These are phyloP conservation scores for Lentinus brumalis DNA, from an alignment of 768 basidiomycete species.

Conservation along the genomic window DNA sequence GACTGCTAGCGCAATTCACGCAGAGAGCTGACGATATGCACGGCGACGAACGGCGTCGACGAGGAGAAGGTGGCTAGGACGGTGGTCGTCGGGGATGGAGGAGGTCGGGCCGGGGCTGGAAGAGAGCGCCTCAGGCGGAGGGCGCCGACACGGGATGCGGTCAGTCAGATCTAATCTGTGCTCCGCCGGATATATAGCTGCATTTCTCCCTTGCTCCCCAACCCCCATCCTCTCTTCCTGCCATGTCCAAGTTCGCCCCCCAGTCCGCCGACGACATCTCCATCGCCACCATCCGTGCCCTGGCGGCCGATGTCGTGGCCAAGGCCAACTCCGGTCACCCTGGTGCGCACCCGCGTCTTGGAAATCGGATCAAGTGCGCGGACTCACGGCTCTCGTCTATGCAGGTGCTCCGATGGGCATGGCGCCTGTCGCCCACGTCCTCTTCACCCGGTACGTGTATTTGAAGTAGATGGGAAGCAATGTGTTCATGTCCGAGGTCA, in stretches of 20 bases:
- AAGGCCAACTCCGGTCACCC: conserved; percentile 96
- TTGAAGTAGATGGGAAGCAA: not conserved
- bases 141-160: conserved; percentile 5
- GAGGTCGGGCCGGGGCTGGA: not conserved
- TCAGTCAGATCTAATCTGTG: conserved; percentile 23
- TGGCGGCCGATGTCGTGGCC: conserved; percentile 74
- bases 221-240: conserved; percentile 20
- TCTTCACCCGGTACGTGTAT: conserved; percentile 68
- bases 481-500: conserved; percentile 34
- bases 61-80: not conserved
- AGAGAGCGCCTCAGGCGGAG: not conserved
- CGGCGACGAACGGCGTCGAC: conserved; percentile 1
- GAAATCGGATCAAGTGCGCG: not conserved
- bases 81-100: not conserved
- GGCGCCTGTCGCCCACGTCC: conserved; percentile 81
- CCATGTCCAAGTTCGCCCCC: conserved; percentile 44
- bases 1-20: not conserved
- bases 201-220: conserved; percentile 16
- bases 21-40: not conserved
- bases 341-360: conserved; percentile 44
- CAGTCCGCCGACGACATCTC: conserved; percentile 53
- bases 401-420: conserved; percentile 92
- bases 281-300: conserved; percentile 73
- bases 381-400: conserved; percentile 10
- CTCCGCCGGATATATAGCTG: conserved; percentile 11